Evolutionary conservation across 345 rosid species (phyloP).

Genomic region (Excoecaria agallocha): DNA sequence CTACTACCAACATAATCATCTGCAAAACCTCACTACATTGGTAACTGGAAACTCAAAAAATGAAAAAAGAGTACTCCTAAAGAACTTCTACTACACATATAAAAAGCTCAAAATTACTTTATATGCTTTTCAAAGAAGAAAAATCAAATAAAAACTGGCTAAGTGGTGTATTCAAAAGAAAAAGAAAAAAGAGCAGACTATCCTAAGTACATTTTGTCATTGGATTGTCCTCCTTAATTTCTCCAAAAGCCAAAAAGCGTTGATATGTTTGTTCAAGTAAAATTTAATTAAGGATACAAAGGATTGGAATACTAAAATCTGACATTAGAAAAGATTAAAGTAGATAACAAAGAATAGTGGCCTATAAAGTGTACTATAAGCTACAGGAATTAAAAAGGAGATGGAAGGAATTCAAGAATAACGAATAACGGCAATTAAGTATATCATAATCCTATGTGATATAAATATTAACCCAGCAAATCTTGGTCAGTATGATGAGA

Average conservation of each 20-base stretch:
- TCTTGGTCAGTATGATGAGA: neutral
- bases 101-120: neutral
- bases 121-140: neutral
- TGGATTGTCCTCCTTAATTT: slow-evolving; percentile 6
- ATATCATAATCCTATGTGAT: neutral
- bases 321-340: too few species aligned
- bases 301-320: neutral
- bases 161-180: neutral
- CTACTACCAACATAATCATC: neutral
- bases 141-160: too few species aligned
- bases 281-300: neutral
- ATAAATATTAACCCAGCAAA: neutral
- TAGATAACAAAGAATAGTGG: neutral
- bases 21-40: neutral
- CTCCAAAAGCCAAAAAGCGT: neutral
- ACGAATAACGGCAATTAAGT: neutral
- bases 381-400: too few species aligned
- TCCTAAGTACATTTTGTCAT: neutral
- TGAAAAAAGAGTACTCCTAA: neutral
- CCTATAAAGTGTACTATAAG: neutral
- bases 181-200: neutral
- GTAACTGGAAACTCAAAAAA: neutral
- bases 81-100: neutral
- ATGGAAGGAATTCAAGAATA: neutral
- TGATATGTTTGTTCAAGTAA: neutral